Conservation (phyloP, 805 yeast species). For the Hanseniaspora guilliermondii region DNA sequence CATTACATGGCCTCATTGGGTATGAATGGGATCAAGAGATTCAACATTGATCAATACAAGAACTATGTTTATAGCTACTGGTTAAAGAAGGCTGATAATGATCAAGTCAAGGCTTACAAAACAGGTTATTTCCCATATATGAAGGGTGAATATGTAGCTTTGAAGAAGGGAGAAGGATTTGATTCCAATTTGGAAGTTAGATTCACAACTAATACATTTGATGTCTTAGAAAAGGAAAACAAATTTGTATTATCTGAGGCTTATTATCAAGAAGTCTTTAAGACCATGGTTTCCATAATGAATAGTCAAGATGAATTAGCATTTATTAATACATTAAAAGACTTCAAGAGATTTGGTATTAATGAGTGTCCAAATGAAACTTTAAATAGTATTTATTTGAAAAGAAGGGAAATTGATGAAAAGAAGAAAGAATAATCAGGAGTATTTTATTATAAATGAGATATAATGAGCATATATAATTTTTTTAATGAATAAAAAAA, state of each 20-base stretch:
- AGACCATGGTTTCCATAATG: conserved; percentile 27
- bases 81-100: conserved; percentile 54
- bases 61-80: conserved; percentile 52
- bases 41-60: conserved; percentile 56
- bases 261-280: conserved; percentile 39
- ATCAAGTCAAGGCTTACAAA: conserved; percentile 62
- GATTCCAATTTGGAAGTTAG: conserved; percentile 41
- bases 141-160: conserved; percentile 44
- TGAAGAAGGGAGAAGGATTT: conserved; percentile 77
- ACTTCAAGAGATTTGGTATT: conserved; percentile 58
- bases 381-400: conserved; percentile 11
- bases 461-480: no score
- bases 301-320: conserved; percentile 28
- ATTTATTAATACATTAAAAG: conserved; percentile 36
- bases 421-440: conserved; percentile 16
- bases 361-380: conserved; percentile 34
- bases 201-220: conserved; percentile 25
- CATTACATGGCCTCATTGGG: conserved; percentile 49
- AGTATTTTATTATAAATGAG: no score
- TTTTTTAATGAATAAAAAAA: no score
- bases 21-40: conserved; percentile 88
- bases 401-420: conserved; percentile 7
- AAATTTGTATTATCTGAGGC: conserved; percentile 47
- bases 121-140: conserved; percentile 54
- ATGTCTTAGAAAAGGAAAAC: conserved; percentile 31